Conservation (phyloP, 179 eudicot genomes). For the Drosera spatulata region DNA sequence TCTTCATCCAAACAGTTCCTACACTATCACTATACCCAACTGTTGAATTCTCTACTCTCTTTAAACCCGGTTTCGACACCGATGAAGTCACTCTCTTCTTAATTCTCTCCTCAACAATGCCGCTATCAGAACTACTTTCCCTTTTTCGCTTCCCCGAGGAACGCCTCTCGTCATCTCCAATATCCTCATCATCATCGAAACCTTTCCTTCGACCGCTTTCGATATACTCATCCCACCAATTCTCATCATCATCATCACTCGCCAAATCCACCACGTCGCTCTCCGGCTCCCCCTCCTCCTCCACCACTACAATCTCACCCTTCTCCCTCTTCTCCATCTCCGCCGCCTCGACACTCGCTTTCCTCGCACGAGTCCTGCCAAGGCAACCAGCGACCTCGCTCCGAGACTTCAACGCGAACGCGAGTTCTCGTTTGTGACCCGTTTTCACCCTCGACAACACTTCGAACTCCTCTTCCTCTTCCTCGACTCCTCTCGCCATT, state of each 20-base stretch:
- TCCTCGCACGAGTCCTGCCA: slow-evolving; percentile 27
- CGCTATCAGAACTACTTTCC: not conserved
- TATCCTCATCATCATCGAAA: slow-evolving; percentile 4
- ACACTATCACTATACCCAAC: no score
- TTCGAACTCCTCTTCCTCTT: slow-evolving; percentile 19
- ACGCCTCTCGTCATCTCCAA: no score
- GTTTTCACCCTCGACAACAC: slow-evolving; percentile 26
- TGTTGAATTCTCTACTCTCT: not conserved
- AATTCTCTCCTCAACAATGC: not conserved
- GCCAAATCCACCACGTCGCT: slow-evolving; percentile 41
- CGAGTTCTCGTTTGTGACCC: slow-evolving; percentile 42
- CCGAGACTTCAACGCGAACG: slow-evolving; percentile 34
- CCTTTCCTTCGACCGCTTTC: slow-evolving; percentile 16
- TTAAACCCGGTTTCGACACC: slow-evolving; percentile 4
- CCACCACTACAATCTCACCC: slow-evolving; percentile 8
- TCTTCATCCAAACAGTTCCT: slow-evolving; percentile 3
- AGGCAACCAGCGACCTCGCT: slow-evolving; percentile 20
- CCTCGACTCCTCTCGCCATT: no score
- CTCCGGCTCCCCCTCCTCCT: slow-evolving; percentile 23
- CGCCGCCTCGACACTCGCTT: not conserved
- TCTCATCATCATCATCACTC: slow-evolving; percentile 23
- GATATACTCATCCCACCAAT: slow-evolving; percentile 4
- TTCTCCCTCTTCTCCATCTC: slow-evolving; percentile 2
- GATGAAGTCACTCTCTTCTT: slow-evolving; percentile 8
- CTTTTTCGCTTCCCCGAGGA: no score